phyloP scores from a whole-genome alignment of 2,329 filamentous ascomycete species.

The Periconia macrospinosa region DNA sequence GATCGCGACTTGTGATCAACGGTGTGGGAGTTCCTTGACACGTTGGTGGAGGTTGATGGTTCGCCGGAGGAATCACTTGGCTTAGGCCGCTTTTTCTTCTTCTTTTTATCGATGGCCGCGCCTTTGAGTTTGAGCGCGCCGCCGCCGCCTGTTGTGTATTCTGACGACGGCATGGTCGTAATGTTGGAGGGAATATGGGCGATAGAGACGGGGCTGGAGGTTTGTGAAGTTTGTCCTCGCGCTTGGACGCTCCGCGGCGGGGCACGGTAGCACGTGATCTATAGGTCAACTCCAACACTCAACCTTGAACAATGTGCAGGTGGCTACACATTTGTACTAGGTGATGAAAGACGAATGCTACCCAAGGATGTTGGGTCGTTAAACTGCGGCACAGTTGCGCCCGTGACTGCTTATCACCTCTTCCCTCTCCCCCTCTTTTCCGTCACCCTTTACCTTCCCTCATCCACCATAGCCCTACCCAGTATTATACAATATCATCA shows the following conservation, averaged over 20 bases:
- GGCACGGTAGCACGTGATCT: not conserved
- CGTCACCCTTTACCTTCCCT: not conserved
- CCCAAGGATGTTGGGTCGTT: too few species aligned
- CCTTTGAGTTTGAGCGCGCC: slow-evolving; percentile 88
- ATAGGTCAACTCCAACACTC: too few species aligned
- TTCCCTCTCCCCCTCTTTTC: not conserved
- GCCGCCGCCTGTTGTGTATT: slow-evolving; percentile 69
- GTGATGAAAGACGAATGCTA: too few species aligned
- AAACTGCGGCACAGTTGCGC: too few species aligned
- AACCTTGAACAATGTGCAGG: not conserved
- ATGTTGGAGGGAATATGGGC: slow-evolving; percentile 1
- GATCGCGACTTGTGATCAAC: slow-evolving; percentile 3
- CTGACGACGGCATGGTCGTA: slow-evolving; percentile 67
- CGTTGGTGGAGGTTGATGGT: slow-evolving; percentile 13
- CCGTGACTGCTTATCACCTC: too few species aligned
- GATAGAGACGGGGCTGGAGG: slow-evolving; percentile 1
- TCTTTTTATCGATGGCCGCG: slow-evolving; percentile 67
- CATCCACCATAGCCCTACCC: not conserved
- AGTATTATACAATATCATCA: not conserved
- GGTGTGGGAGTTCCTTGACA: slow-evolving; percentile 20
- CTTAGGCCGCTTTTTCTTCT: slow-evolving; percentile 53
- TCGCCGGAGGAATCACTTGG: slow-evolving; percentile 21
- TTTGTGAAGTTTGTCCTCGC: not conserved
- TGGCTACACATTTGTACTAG: too few species aligned
- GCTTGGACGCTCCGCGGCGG: not conserved